These are phyloP conservation scores for Ambrosia hybrid DNA, from an alignment of 140 eudicot genomes.

Conservation along the genomic window DNA sequence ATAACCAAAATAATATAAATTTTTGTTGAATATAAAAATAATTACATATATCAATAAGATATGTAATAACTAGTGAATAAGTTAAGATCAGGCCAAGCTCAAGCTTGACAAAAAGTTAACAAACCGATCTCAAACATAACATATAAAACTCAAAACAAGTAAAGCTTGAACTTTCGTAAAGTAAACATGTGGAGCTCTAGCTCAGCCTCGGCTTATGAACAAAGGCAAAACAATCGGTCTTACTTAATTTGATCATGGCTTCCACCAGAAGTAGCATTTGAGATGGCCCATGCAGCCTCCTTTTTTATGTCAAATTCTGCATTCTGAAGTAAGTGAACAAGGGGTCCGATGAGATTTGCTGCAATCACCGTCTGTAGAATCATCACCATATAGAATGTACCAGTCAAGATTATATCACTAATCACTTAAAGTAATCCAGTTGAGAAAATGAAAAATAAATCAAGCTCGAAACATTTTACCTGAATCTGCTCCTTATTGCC, in stretches of 20 bases:
- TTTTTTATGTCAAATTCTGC: slow-evolving; percentile 71
- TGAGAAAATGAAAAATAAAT: neutral
- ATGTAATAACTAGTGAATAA: no score
- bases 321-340: slow-evolving; percentile 53
- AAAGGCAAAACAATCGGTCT: neutral
- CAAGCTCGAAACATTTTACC: slow-evolving; percentile 25
- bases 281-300: slow-evolving; percentile 74
- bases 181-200: no score
- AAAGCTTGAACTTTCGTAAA: neutral
- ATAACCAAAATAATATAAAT: no score
- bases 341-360: slow-evolving; percentile 53
- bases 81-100: neutral
- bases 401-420: neutral
- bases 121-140: no score
- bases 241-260: slow-evolving; percentile 63
- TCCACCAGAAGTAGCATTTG: slow-evolving; percentile 75
- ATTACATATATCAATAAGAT: no score
- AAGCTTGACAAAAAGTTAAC: neutral
- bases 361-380: slow-evolving; percentile 47
- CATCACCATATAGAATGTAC: neutral
- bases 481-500: slow-evolving; percentile 73
- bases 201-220: neutral
- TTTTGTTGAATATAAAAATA: no score
- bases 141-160: no score
- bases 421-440: neutral